These are phyloP conservation scores for Lachnellula arida DNA, from an alignment of 2,329 filamentous ascomycete species.

Conservation along the genomic window DNA sequence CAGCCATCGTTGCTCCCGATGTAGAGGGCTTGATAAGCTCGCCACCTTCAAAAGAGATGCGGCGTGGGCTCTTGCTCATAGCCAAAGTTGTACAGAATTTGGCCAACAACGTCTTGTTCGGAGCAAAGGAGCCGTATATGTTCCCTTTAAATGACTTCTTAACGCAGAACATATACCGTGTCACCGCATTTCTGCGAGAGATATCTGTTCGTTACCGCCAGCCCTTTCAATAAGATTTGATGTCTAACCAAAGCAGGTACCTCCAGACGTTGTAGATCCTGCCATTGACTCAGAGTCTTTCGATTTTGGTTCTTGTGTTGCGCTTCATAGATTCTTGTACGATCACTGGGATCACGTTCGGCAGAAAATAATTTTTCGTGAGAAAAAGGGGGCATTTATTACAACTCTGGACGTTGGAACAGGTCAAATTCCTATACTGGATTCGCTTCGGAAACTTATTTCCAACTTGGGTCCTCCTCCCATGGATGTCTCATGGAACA, in stretches of 20 bases:
- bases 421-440: slow-evolving; percentile 52
- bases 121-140: slow-evolving; percentile 70
- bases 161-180: slow-evolving; percentile 62
- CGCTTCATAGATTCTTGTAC: slow-evolving; percentile 64
- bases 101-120: slow-evolving; percentile 68
- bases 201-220: slow-evolving; percentile 52
- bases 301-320: slow-evolving; percentile 67
- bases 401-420: slow-evolving; percentile 50
- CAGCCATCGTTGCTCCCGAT: slow-evolving; percentile 66
- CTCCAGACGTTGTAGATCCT: slow-evolving; percentile 44
- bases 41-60: slow-evolving; percentile 63
- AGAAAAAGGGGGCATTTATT: slow-evolving; percentile 52
- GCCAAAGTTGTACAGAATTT: slow-evolving; percentile 69
- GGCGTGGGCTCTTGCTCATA: slow-evolving; percentile 62
- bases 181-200: slow-evolving; percentile 62
- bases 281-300: slow-evolving; percentile 47
- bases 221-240: not conserved
- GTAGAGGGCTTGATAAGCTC: slow-evolving; percentile 59
- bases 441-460: slow-evolving; percentile 57
- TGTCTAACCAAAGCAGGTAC: slow-evolving; percentile 34
- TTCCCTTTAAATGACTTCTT: slow-evolving; percentile 65
- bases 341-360: slow-evolving; percentile 68
- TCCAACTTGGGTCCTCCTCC: slow-evolving; percentile 63
- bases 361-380: slow-evolving; percentile 57
- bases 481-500: slow-evolving; percentile 64